Evolutionary conservation across 441 rosid species (phyloP).

Genomic region (Adansonia gregorii): DNA sequence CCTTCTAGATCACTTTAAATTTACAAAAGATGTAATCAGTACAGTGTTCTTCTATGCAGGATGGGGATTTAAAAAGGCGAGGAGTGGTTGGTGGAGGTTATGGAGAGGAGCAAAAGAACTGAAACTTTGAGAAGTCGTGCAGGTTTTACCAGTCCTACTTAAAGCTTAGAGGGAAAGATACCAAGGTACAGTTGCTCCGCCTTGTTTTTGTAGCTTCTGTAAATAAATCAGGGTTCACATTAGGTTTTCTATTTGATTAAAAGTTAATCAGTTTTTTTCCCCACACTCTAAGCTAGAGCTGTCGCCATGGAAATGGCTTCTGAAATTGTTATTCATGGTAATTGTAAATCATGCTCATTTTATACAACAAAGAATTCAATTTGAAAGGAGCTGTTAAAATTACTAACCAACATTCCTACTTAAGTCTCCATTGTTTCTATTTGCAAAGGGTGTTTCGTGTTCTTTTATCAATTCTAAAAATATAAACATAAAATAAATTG

Average conservation of each 20-base stretch:
- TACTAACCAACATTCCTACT: background rate
- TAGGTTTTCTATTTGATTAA: constrained; percentile 28
- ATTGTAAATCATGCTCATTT: constrained; percentile 12
- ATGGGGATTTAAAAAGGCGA: no score
- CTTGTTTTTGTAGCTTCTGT: constrained; percentile 32
- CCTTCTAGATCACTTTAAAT: background rate
- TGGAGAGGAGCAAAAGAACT: no score
- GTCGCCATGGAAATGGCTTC: constrained; percentile 1
- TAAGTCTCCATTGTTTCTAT: no score
- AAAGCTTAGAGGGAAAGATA: no score
- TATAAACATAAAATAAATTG: no score
- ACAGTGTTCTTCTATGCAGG: no score
- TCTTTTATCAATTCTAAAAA: no score
- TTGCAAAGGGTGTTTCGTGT: no score
- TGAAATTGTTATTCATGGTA: background rate
- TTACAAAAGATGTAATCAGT: background rate
- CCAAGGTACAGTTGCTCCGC: no score
- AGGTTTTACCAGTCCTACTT: no score
- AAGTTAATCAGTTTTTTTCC: background rate
- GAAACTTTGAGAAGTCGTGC: no score
- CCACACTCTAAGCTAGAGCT: background rate
- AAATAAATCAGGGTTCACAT: constrained; percentile 33
- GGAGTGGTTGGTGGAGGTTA: no score
- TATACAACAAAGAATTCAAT: background rate
- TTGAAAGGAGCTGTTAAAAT: background rate